Conservation (phyloP, 768 basidiomycete species). For the Brasilioporus rufonigricans region DNA sequence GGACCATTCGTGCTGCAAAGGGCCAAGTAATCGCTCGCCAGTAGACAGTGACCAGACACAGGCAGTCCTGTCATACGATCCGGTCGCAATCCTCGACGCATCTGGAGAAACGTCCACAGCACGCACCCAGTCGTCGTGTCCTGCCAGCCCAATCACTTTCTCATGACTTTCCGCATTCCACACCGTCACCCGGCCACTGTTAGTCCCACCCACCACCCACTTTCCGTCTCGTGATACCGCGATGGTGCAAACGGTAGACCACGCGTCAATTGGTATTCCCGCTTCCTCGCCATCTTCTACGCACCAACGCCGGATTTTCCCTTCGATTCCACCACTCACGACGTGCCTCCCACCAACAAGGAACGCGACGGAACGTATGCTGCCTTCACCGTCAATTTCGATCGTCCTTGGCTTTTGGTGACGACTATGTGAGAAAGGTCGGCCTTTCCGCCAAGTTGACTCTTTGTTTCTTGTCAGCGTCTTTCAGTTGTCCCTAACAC, state of each 20-base stretch:
- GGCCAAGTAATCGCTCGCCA: not conserved
- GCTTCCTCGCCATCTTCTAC: slow-evolving; percentile 2
- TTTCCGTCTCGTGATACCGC: slow-evolving; percentile 4
- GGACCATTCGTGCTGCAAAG: slow-evolving; percentile 2
- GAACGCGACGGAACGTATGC: slow-evolving; percentile 4
- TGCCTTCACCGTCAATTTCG: slow-evolving; percentile 1
- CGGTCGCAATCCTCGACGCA: slow-evolving; percentile 1
- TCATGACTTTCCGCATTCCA: not conserved
- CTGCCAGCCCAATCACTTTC: not conserved
- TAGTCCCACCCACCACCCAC: slow-evolving; percentile 3
- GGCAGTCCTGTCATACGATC: slow-evolving; percentile 8
- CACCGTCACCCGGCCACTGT: slow-evolving; percentile 3
- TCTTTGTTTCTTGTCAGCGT: not conserved
- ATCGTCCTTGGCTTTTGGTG: not conserved
- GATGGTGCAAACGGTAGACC: slow-evolving; percentile 4
- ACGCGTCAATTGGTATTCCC: slow-evolving; percentile 1
- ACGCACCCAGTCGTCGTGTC: slow-evolving; percentile 3
- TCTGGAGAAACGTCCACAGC: slow-evolving; percentile 4
- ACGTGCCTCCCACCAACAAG: slow-evolving; percentile 4
- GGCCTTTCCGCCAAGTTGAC: not conserved
- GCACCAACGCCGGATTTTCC: slow-evolving; percentile 4
- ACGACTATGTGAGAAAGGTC: not conserved
- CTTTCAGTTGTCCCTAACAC: not conserved
- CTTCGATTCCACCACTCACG: slow-evolving; percentile 6
- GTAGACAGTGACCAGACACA: slow-evolving; percentile 4